Evolutionary conservation across 2,329 filamentous ascomycete species (phyloP).

Genomic region (Tolypocladium album): DNA sequence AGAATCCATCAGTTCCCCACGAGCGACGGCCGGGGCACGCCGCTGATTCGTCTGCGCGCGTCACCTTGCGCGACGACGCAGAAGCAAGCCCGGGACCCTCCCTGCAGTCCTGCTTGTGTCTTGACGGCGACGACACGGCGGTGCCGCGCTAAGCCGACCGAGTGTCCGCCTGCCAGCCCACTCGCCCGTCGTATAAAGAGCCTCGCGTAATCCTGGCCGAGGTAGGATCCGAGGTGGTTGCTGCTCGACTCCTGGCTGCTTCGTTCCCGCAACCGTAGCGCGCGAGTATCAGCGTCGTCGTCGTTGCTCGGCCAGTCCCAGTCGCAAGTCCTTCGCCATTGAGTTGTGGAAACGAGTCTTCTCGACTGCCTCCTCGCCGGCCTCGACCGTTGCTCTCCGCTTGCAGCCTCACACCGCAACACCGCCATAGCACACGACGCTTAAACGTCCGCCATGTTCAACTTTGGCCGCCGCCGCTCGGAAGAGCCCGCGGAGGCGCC

Average conservation of each 20-base stretch:
- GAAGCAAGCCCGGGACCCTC: not conserved
- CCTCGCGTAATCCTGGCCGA: not conserved
- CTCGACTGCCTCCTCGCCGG: not conserved
- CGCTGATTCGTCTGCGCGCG: not conserved
- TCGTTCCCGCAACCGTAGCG: not conserved
- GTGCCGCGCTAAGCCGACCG: not conserved
- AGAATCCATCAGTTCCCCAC: not conserved
- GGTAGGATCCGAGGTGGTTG: not conserved
- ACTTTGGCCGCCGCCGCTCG: conserved; percentile 1
- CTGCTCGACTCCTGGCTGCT: not conserved
- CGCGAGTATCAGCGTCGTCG: not conserved
- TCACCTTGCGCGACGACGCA: not conserved
- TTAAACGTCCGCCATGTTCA: conserved; percentile 1
- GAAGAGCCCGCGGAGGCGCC: not conserved
- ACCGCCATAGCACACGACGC: not conserved
- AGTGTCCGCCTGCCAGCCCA: not conserved
- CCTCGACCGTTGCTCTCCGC: not conserved
- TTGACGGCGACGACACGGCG: not conserved
- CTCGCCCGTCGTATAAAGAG: not conserved
- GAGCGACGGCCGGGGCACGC: not conserved
- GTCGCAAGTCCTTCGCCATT: not conserved
- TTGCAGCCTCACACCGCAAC: not conserved
- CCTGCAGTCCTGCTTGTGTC: not conserved
- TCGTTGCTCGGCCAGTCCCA: not conserved
- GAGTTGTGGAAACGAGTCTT: not conserved